Base-by-base conservation (phyloP, 179 eudicot genomes). In the Amaranthus tricolor region DNA sequence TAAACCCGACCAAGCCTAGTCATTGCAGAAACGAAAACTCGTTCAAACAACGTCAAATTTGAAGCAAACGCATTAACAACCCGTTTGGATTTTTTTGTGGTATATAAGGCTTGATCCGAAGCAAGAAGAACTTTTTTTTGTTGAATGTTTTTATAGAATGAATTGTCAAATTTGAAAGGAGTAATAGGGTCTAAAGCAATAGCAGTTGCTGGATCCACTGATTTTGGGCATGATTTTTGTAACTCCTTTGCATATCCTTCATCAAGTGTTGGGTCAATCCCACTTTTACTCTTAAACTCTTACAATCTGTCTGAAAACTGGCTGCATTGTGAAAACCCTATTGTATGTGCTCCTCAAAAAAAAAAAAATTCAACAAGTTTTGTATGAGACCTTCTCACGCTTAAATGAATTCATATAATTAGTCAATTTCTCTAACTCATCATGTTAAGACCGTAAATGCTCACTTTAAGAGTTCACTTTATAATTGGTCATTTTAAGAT, bases 241-340 rank as follows among this genome's bases (percentile, higher is more conserved):
- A 93, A 89, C 74, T 91, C 84, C 20, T 47, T 20, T 7, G 93
- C 97, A 53, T 86, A 93, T 5, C 54, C 75, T 63, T 21, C 74
- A 69, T 89, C 78, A 19, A 91, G 88, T 0, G 89, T 82, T 6
- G 91, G 97, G 78, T 91, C 97, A 7, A 84, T 85, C 56, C 78
- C 68, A 72, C 57, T 86, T 71, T 62, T 73, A 48, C 73, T 80
- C 62, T 74, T 81, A 78, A 81, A 86, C 47, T 84, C 77, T 82
- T 89, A 89, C 52, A 93, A 80, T 20, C 97, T 83, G 7, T 84
- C 83, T 15, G 89, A 78, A 83, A 93, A 91, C 3, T 81, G 83
- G 48, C 73, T 57, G 75, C 97, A 93, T 76, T 89, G 95, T n/a
- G 97, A 81, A 84, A 91, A 93, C n/a, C 95, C 95, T 24, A 93